Evolutionary conservation across 2,329 filamentous ascomycete species (phyloP), one percentile per base, ranked within the genome.

Genomic region (Exophiala oligosperma): DNA sequence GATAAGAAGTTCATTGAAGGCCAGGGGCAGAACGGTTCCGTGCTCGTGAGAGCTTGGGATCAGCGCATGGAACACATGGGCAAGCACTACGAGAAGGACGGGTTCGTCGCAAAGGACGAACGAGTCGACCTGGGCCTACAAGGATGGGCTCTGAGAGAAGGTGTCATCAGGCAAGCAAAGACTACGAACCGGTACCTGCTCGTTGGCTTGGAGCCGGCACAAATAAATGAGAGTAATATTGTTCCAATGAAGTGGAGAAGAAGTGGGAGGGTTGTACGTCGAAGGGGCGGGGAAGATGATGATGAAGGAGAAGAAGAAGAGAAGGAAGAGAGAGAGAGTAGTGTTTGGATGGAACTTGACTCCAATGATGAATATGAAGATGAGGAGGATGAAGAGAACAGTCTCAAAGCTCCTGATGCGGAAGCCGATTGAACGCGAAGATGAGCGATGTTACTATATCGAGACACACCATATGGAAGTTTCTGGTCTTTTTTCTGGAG

Each of bases 61-160:
- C 81, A 87, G 57, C 81, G 90, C 24, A 91, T 96, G 85, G 92
- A 97, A 72, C 92, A 97, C 73, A 84, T 96, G 2, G 91, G 90
- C 0, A 81, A 84, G 58, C 92, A 97, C 71, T 80, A 93, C 47
- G 91, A 94, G 73, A 87, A 87, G 64, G 70, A 71, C 6, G 64
- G 73, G 50, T n/a, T 40, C 4, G 56, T 40, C 12, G 47, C 35
- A n/a, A 40, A 56, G 12, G 54, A 69, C n/a, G 65, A 75, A 65
- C 49, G 64, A 5, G 66, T 81, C 72, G 72, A 78, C 73, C 46
- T 75, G 68, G 73, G 66, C 3, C 62, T 78, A 40, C 66, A 68
- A 37, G 65, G 72, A 3, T 78, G 76, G 76, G 74, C 74, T 21
- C 54, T 74, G 29, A 48, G 62, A 1, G 69, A 76, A 50, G 72